Evolutionary conservation across 495 filamentous ascomycete genomes (phyloP).

Genomic region (Penicillium lagena): DNA sequence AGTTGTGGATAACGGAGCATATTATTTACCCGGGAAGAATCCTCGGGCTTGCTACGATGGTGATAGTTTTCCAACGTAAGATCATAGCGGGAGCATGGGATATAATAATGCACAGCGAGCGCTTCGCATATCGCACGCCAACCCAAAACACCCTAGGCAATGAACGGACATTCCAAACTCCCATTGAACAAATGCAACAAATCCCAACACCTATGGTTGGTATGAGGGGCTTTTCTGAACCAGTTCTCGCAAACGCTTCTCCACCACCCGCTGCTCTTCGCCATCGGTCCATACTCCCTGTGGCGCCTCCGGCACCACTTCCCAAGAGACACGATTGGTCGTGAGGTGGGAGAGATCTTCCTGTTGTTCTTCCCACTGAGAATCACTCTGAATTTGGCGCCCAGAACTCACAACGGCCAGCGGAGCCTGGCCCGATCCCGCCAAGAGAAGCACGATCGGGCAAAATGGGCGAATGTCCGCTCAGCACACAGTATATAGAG

Average conservation of each 20-base stretch:
- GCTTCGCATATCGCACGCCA: too few species aligned
- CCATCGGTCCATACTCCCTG: conserved; percentile 75
- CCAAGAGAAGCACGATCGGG: too few species aligned
- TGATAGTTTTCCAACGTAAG: too few species aligned
- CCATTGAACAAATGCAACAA: neutral
- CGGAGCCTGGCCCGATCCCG: conserved; percentile 62
- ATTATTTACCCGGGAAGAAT: too few species aligned
- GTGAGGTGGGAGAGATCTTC: conserved; percentile 76
- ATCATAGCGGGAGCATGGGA: too few species aligned
- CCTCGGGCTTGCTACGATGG: too few species aligned
- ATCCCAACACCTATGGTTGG: neutral
- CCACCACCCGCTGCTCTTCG: conserved; percentile 63
- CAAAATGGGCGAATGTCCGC: too few species aligned
- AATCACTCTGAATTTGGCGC: conserved; percentile 44
- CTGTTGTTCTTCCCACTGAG: conserved; percentile 73
- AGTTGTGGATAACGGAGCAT: too few species aligned
- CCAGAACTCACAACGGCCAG: conserved; percentile 81
- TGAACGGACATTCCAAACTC: neutral
- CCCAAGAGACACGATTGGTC: conserved; percentile 71
- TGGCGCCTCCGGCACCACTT: conserved; percentile 78
- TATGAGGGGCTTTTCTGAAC: conserved; percentile 29
- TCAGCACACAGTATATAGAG: too few species aligned
- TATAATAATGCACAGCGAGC: too few species aligned
- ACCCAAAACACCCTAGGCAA: too few species aligned
- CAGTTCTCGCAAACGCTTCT: conserved; percentile 59